A percentile compares a stretch with the other conserved stretches of the same genome.
phyloP scores from a whole-genome alignment of 176 grass and related monocot genomes.

The Oropetium thomaeum region DNA sequence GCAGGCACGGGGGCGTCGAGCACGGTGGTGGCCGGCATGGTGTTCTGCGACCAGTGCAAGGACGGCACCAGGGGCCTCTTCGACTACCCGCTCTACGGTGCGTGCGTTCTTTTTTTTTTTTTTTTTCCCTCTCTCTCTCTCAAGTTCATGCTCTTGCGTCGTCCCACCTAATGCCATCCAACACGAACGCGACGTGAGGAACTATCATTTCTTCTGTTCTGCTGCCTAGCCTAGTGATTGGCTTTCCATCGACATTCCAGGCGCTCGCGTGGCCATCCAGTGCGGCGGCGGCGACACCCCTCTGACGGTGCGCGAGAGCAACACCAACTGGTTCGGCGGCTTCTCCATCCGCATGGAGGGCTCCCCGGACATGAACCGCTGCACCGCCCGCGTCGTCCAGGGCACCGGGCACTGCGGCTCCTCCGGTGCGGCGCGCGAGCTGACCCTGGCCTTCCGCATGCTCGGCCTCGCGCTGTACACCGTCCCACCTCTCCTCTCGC shows the following conservation, averaged over 20 bases:
- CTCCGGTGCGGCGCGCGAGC: conserved; percentile 33
- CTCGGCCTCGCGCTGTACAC: conserved; percentile 68
- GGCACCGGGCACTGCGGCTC: conserved; percentile 51
- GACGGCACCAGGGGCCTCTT: conserved; percentile 67
- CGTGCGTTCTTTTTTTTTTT: too few relatives aligned
- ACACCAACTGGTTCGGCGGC: conserved; percentile 86
- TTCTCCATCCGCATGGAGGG: conserved; percentile 73
- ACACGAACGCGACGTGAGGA: background rate
- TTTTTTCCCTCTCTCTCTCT: too few relatives aligned
- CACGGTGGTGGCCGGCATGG: conserved; percentile 82
- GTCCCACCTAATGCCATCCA: background rate
- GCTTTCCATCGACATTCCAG: too few relatives aligned
- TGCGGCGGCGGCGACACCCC: conserved; percentile 54
- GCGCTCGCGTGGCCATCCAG: conserved; percentile 66
- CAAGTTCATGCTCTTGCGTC: background rate
- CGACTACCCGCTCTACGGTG: conserved; percentile 85
- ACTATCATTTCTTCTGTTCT: too few relatives aligned
- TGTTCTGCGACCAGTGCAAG: conserved; percentile 93
- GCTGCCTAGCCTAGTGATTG: too few relatives aligned
- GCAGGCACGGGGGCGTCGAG: background rate
- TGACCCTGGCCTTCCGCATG: conserved; percentile 65
- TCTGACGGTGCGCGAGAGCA: conserved; percentile 47
- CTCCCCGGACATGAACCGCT: conserved; percentile 67
- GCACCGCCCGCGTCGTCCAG: conserved; percentile 67
- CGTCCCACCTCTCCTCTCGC: conserved; percentile 62